These are phyloP conservation scores for Aspergillus incahuasiensis DNA, from an alignment of 495 filamentous ascomycete species.

Conservation along the genomic window DNA sequence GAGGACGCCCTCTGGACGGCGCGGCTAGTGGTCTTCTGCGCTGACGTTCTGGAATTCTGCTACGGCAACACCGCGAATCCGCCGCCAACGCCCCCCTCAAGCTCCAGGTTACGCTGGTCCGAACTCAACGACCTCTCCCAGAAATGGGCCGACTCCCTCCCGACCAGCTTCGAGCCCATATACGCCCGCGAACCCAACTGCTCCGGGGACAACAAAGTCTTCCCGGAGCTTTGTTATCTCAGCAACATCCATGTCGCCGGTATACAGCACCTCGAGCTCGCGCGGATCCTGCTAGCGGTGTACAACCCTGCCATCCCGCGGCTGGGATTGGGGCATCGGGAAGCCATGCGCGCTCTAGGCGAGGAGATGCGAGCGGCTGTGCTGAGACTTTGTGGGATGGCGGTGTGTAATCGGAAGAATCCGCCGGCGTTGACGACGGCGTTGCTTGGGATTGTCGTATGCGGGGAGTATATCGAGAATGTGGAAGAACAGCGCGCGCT, in stretches of 20 bases:
- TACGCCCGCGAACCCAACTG: slow-evolving; percentile 13
- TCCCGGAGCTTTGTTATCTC: slow-evolving; percentile 33
- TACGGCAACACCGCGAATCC: slow-evolving; percentile 16
- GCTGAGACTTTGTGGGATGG: slow-evolving; percentile 23
- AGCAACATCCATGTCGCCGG: slow-evolving; percentile 24
- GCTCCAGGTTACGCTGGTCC: not conserved
- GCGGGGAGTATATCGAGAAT: slow-evolving; percentile 22
- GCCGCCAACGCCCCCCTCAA: not conserved
- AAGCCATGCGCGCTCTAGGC: slow-evolving; percentile 11
- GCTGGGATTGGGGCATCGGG: slow-evolving; percentile 21
- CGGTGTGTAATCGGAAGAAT: slow-evolving; percentile 19
- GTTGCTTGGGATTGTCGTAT: slow-evolving; percentile 22
- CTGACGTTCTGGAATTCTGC: slow-evolving; percentile 25
- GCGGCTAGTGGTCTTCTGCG: slow-evolving; percentile 21
- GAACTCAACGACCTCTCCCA: slow-evolving; percentile 3
- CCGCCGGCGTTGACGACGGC: slow-evolving; percentile 22
- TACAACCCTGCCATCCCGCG: slow-evolving; percentile 32
- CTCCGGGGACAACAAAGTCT: slow-evolving; percentile 15
- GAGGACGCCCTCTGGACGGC: slow-evolving; percentile 28
- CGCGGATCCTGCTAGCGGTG: slow-evolving; percentile 31
- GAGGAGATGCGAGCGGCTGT: slow-evolving; percentile 17
- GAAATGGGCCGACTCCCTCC: slow-evolving; percentile 1
- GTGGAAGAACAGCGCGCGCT: slow-evolving; percentile 17
- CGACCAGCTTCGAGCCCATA: slow-evolving; percentile 16
- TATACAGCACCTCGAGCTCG: slow-evolving; percentile 31